These are phyloP conservation scores for Hypoxylon sp. DNA, from an alignment of 2,329 filamentous ascomycete genomes.

Conservation along the genomic window DNA sequence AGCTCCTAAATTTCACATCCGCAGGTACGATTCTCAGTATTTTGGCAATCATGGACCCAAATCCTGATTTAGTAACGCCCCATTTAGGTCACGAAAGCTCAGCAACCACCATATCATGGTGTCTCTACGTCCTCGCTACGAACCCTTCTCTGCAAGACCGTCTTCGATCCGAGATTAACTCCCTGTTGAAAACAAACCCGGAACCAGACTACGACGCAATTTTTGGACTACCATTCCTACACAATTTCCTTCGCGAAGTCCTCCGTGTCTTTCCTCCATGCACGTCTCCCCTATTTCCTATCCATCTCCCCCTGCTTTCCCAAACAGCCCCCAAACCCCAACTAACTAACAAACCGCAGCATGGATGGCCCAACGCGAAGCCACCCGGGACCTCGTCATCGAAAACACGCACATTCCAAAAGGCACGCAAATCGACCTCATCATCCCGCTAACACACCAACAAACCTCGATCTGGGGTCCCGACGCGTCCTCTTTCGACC, in stretches of 20 bases:
- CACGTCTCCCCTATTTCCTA: slow-evolving; percentile 38
- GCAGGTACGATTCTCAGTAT: slow-evolving; percentile 48
- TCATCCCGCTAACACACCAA: slow-evolving; percentile 41
- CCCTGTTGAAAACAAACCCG: slow-evolving; percentile 32
- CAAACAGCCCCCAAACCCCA: neutral
- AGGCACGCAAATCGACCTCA: slow-evolving; percentile 48
- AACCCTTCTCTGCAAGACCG: slow-evolving; percentile 53
- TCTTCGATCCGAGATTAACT: slow-evolving; percentile 54
- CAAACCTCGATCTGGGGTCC: slow-evolving; percentile 46
- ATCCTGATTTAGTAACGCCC: neutral
- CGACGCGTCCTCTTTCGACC: slow-evolving; percentile 43
- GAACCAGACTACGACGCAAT: slow-evolving; percentile 51
- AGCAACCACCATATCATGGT: slow-evolving; percentile 55
- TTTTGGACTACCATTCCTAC: slow-evolving; percentile 53
- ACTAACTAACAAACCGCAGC: slow-evolving; percentile 33
- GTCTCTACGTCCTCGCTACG: slow-evolving; percentile 53
- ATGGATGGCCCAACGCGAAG: slow-evolving; percentile 43
- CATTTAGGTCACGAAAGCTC: slow-evolving; percentile 56
- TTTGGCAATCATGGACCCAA: slow-evolving; percentile 14
- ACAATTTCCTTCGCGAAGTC: slow-evolving; percentile 56
- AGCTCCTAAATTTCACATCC: slow-evolving; percentile 45
- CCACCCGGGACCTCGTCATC: slow-evolving; percentile 45
- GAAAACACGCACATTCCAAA: slow-evolving; percentile 47
- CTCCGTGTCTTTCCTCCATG: slow-evolving; percentile 55
- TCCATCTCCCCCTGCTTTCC: too few relatives aligned